A percentile compares a stretch with the other conserved stretches of the same genome.
These are phyloP conservation scores for Diacronema lutheri DNA, from an alignment of 78 protist genomes.

Conservation along the genomic window DNA sequence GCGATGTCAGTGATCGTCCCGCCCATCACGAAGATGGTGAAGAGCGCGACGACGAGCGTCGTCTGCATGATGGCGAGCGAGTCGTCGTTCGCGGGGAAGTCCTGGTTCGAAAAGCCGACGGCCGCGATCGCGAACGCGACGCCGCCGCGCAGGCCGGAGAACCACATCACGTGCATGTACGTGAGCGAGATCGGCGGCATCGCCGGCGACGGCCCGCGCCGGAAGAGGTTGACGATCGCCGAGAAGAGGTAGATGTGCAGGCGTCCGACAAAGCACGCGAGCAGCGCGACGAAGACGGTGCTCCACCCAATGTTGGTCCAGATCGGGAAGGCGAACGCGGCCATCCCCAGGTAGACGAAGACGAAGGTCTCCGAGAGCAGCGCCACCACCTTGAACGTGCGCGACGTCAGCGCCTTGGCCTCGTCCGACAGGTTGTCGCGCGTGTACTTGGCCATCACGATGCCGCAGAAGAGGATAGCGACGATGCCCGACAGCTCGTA, in stretches of 20 bases:
- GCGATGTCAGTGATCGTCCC: not conserved
- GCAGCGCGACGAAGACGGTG: not conserved
- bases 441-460: slow-evolving; percentile 33
- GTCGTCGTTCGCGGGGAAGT: not conserved
- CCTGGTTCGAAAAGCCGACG: not conserved
- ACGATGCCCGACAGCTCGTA: slow-evolving; percentile 31
- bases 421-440: not conserved
- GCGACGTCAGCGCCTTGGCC: not conserved
- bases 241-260: slow-evolving; percentile 13
- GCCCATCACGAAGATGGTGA: slow-evolving; percentile 12
- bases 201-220: not conserved
- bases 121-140: slow-evolving; percentile 14
- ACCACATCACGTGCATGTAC: slow-evolving; percentile 11
- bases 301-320: not conserved
- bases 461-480: slow-evolving; percentile 31
- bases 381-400: not conserved
- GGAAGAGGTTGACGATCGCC: not conserved
- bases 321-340: slow-evolving; percentile 3
- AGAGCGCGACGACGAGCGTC: not conserved
- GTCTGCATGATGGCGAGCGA: not conserved
- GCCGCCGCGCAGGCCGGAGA: slow-evolving; percentile 27
- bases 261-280: slow-evolving; percentile 1
- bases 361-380: slow-evolving; percentile 10
- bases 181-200: not conserved
- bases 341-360: slow-evolving; percentile 27